A percentile compares a stretch with the other conserved stretches of the same genome.
Conservation (phyloP, 176 grass and related monocot species). For the Zoysia japonica region DNA sequence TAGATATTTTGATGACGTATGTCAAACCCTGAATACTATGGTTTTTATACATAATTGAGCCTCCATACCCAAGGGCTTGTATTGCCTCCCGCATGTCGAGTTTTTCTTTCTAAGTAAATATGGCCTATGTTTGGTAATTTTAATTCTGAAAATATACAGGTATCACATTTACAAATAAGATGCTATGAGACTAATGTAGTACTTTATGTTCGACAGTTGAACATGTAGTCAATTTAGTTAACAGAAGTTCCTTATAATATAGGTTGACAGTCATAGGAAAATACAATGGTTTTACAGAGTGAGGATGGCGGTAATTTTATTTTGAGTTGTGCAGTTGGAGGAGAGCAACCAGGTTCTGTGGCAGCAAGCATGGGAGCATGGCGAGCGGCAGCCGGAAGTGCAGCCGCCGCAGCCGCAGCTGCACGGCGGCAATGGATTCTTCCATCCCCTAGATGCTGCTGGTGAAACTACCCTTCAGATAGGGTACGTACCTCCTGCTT, state of each 20-base stretch:
- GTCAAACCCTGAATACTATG: too few relatives aligned
- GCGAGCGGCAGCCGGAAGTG: conserved; percentile 50
- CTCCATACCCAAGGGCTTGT: too few relatives aligned
- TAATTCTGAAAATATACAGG: not conserved
- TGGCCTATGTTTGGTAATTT: not conserved
- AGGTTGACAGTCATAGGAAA: not conserved
- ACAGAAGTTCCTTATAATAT: not conserved
- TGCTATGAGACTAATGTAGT: not conserved
- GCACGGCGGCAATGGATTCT: conserved; percentile 65
- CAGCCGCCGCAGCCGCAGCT: conserved; percentile 29
- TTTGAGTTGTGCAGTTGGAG: conserved; percentile 61
- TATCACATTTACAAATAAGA: not conserved
- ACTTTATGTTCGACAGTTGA: not conserved
- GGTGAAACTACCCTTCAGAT: conserved; percentile 88
- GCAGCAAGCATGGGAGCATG: conserved; percentile 74
- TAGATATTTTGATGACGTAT: too few relatives aligned
- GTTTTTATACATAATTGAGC: too few relatives aligned
- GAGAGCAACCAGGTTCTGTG: conserved; percentile 65
- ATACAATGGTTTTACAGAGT: not conserved
- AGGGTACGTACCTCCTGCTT: conserved; percentile 44
- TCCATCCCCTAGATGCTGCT: conserved; percentile 62
- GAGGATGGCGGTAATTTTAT: not conserved
- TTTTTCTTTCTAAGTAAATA: too few relatives aligned
- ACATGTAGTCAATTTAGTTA: not conserved
- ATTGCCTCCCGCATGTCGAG: too few relatives aligned